These are phyloP conservation scores for Ophiostoma ulmi DNA, from an alignment of 2,329 filamentous ascomycete genomes.

Conservation along the genomic window DNA sequence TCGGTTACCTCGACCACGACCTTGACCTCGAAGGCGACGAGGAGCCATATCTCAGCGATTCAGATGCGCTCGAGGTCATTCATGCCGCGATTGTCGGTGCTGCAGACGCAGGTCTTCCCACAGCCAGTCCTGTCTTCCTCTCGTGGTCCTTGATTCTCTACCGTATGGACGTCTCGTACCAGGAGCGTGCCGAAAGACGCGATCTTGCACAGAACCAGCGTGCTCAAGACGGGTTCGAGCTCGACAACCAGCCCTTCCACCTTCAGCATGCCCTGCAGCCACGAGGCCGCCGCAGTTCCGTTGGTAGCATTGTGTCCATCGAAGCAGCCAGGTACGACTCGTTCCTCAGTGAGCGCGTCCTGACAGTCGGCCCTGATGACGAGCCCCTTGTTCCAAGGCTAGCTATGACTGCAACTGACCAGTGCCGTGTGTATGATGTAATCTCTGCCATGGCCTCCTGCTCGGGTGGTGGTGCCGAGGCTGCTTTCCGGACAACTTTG, in stretches of 20 bases:
- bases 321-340: conserved; percentile 56
- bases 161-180: conserved; percentile 60
- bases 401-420: conserved; percentile 45
- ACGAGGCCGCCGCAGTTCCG: conserved; percentile 51
- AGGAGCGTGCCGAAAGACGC: conserved; percentile 55
- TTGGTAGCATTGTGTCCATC: conserved; percentile 58
- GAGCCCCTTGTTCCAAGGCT: conserved; percentile 48
- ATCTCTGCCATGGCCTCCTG: conserved; percentile 47
- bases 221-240: conserved; percentile 53
- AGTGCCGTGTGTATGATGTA: conserved; percentile 50
- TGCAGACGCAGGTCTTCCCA: conserved; percentile 50
- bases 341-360: conserved; percentile 48
- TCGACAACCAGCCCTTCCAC: conserved; percentile 36
- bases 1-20: conserved; percentile 53
- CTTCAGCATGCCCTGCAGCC: conserved; percentile 26
- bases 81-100: conserved; percentile 65
- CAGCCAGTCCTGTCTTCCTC: conserved; percentile 68
- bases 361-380: conserved; percentile 33
- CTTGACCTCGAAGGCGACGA: conserved; percentile 40
- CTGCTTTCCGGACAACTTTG: conserved; percentile 50
- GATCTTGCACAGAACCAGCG: conserved; percentile 55
- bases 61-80: conserved; percentile 64
- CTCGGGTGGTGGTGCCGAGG: conserved; percentile 43
- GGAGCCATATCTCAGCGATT: conserved; percentile 62
- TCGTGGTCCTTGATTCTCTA: conserved; percentile 76